Conservation (phyloP, 805 yeast genomes). For the Candida berthetii region DNA sequence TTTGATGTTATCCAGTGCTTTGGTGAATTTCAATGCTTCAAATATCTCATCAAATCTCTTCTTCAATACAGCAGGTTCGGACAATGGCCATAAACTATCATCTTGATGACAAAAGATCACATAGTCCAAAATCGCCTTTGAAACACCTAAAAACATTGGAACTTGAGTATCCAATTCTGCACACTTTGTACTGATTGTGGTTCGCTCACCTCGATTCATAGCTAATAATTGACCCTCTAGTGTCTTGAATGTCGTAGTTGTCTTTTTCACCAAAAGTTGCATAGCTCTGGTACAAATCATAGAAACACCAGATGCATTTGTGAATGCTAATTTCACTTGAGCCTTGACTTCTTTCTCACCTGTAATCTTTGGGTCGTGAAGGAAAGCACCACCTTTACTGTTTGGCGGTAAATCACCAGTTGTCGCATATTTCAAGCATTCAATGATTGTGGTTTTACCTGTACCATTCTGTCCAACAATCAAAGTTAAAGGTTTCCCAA, state of each 20-base stretch:
- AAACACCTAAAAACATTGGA: constrained; percentile 82
- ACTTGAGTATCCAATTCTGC: constrained; percentile 79
- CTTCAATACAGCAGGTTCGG: constrained; percentile 84
- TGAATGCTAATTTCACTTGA: constrained; percentile 84
- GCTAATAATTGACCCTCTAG: constrained; percentile 82
- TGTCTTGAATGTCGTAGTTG: constrained; percentile 75
- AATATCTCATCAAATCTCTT: constrained; percentile 95
- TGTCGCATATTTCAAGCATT: constrained; percentile 87
- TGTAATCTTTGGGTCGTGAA: constrained; percentile 83
- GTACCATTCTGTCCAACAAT: constrained; percentile 96
- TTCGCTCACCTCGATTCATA: constrained; percentile 58
- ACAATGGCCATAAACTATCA: constrained; percentile 92
- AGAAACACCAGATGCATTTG: constrained; percentile 60
- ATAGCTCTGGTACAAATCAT: constrained; percentile 87
- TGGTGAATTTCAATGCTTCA: constrained; percentile 90
- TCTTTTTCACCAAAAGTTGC: constrained; percentile 61
- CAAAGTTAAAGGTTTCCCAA: constrained; percentile 84
- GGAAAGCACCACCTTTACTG: constrained; percentile 91
- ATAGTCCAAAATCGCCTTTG: constrained; percentile 80
- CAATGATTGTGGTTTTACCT: constrained; percentile 95
- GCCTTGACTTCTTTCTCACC: constrained; percentile 78
- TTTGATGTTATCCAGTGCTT: constrained; percentile 79
- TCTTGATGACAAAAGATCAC: constrained; percentile 98
- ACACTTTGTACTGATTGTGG: constrained; percentile 73
- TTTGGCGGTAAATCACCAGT: constrained; percentile 97